phyloP scores from a whole-genome alignment of 148 eudicot species.

The Cornus suecica region DNA sequence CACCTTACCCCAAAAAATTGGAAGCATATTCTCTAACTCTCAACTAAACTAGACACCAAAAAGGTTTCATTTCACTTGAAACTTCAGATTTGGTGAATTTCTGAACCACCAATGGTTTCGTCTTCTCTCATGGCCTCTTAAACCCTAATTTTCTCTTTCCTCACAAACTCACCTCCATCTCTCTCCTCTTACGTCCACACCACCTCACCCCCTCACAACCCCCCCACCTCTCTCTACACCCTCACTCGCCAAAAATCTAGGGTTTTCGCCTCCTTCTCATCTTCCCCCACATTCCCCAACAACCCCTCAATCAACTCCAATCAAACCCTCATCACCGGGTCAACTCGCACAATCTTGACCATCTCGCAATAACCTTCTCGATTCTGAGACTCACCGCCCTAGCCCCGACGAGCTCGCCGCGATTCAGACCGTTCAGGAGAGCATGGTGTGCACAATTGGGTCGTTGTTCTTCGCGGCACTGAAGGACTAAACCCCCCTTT shows the following conservation, averaged over 20 bases:
- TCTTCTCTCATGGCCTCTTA: slow-evolving; percentile 20
- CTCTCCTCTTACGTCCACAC: neutral
- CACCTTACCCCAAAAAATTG: too few species aligned
- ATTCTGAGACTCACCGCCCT: slow-evolving; percentile 29
- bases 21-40: too few species aligned
- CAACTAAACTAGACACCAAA: too few species aligned
- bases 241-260: slow-evolving; percentile 11
- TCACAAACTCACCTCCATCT: slow-evolving; percentile 10
- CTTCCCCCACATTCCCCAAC: slow-evolving; percentile 7
- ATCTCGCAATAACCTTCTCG: slow-evolving; percentile 32
- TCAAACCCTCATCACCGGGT: slow-evolving; percentile 21
- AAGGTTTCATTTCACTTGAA: neutral
- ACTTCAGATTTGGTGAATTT: neutral
- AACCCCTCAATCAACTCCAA: slow-evolving; percentile 11
- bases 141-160: slow-evolving; percentile 15
- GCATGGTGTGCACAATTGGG: slow-evolving; percentile 35
- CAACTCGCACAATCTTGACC: slow-evolving; percentile 49
- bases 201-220: slow-evolving; percentile 4
- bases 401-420: slow-evolving; percentile 16
- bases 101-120: neutral
- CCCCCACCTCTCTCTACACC: slow-evolving; percentile 7
- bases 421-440: slow-evolving; percentile 18
- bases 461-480: slow-evolving; percentile 62
- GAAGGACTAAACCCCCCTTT: too few species aligned
- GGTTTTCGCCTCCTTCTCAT: slow-evolving; percentile 20